phyloP scores from a whole-genome alignment of 768 basidiomycete genomes.

The Dentipellis fragilis region DNA sequence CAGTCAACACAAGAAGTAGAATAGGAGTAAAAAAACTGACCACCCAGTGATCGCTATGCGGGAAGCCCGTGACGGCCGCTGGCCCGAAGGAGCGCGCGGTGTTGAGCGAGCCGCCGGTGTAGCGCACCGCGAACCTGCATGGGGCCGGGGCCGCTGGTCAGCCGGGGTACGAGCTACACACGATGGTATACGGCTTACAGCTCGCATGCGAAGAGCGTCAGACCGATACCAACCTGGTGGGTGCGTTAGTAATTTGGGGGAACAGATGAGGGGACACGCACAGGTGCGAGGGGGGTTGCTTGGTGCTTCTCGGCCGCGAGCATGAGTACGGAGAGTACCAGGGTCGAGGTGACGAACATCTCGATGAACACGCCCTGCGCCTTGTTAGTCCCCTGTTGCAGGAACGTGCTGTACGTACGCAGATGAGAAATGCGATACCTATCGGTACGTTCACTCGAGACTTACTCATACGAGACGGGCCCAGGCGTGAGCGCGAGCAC shows the following conservation, averaged over 20 bases:
- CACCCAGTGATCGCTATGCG: conserved; percentile 45
- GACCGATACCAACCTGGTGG: conserved; percentile 48
- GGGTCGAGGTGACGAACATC: conserved; percentile 54
- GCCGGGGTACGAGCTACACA: background rate
- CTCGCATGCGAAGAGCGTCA: conserved; percentile 54
- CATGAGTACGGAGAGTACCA: conserved; percentile 61
- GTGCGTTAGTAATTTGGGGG: background rate
- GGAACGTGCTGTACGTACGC: conserved; percentile 30
- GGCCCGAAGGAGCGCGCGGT: conserved; percentile 64
- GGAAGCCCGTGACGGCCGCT: conserved; percentile 55
- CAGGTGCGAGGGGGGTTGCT: conserved; percentile 60
- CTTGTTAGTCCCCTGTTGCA: conserved; percentile 34
- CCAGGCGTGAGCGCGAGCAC: conserved; percentile 46
- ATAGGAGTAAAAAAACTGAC: conserved; percentile 25
- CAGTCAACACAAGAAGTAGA: conserved; percentile 5
- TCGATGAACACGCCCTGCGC: conserved; percentile 62
- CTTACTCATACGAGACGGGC: conserved; percentile 44
- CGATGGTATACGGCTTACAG: conserved; percentile 29
- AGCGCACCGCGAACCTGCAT: conserved; percentile 45
- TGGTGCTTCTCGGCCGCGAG: conserved; percentile 62
- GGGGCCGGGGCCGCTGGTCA: too few species aligned
- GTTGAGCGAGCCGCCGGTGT: conserved; percentile 61
- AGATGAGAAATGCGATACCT: background rate
- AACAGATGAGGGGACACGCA: conserved; percentile 16
- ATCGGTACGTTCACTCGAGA: background rate